phyloP scores from a whole-genome alignment of 2,329 filamentous ascomycete genomes.

The Pseudogymnoascus sp. region DNA sequence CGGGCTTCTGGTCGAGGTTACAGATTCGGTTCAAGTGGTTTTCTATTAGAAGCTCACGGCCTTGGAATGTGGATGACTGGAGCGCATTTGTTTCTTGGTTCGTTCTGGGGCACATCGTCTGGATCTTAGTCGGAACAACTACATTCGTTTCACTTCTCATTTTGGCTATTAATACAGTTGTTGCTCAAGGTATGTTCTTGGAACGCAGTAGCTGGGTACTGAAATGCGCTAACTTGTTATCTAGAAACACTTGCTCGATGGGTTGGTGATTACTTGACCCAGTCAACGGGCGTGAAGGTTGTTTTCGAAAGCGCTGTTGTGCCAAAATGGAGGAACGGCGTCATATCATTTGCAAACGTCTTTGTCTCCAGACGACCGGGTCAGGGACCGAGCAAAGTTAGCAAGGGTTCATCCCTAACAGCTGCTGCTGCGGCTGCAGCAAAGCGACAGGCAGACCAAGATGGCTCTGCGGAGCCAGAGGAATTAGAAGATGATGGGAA shows the following conservation, averaged over 20 bases:
- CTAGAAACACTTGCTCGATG: conserved; percentile 84
- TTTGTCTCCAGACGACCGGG: conserved; percentile 90
- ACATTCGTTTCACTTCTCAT: conserved; percentile 94
- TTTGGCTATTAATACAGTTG: conserved; percentile 87
- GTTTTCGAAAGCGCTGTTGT: conserved; percentile 98
- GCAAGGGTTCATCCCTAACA: conserved; percentile 79
- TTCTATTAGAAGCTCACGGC: conserved; percentile 85
- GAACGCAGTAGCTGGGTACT: conserved; percentile 18
- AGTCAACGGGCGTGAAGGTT: conserved; percentile 86
- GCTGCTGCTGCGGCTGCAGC: conserved; percentile 82
- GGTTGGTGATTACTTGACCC: conserved; percentile 92
- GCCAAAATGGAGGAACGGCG: conserved; percentile 88
- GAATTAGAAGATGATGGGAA: conserved; percentile 77
- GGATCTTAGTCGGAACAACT: conserved; percentile 94
- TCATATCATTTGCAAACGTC: conserved; percentile 94
- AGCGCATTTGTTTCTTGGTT: conserved; percentile 95
- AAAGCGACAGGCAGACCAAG: conserved; percentile 44
- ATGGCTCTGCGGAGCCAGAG: conserved; percentile 23
- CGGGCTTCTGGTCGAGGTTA: conserved; percentile 83
- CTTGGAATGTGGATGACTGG: conserved; percentile 95
- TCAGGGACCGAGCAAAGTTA: conserved; percentile 73
- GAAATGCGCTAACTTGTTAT: conserved; percentile 17
- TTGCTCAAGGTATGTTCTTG: conserved; percentile 68
- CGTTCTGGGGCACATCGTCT: conserved; percentile 83
- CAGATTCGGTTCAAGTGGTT: conserved; percentile 97